Base-by-base conservation (phyloP, 139 green algal species). In the Diplosphaera chodatii region DNA sequence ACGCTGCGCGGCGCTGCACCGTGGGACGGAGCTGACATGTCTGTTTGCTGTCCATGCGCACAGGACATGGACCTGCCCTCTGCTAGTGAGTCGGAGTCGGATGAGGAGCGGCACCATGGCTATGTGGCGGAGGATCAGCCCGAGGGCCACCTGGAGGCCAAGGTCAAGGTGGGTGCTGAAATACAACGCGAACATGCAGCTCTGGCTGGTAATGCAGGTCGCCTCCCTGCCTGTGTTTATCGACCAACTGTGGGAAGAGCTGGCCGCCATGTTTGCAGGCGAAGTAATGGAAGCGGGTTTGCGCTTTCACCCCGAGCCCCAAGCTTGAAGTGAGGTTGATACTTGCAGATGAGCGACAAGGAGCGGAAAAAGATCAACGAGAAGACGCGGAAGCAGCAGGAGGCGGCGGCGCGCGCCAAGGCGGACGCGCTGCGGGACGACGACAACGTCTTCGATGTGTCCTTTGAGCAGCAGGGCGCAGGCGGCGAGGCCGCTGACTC, bases 371-470 rank as follows among this genome's bases (percentile, higher is more conserved):
- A 96, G 79, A 59, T 94, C 1, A 82, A 83, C 1, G 90, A 96
- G 71, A 91, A 90, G 75, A 89, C 94, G 78, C 86, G 92, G 22
- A 91, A 92, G 77, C 80, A 83, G n/a, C 48, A 79, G 31, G 90
- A 96, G 77, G 89, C 91, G 69, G 88, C 90, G 27, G 82, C 84
- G 64, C 73, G 77, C 18, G 77, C 82, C 13, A 97, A 96, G 82
- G 75, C 85, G 67, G 91, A 91, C 18, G 94, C 95, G 3, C 71
- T 99, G 76, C 77, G 73, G 5, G 94, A 98, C 59, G 96, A 98
- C 74, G 91, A 97, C 73, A 95, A 93, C 70, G 94, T 97, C 30
- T 99, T 98, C 79, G 95, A 98, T 41, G 95, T 99, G 13, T 83
- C 89, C 3, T 96, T 89, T 48, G 91, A 96, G 74, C 63, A 83